Base-by-base conservation (phyloP, 208 protist genomes). In the Sergeia podlipaevii region DNA sequence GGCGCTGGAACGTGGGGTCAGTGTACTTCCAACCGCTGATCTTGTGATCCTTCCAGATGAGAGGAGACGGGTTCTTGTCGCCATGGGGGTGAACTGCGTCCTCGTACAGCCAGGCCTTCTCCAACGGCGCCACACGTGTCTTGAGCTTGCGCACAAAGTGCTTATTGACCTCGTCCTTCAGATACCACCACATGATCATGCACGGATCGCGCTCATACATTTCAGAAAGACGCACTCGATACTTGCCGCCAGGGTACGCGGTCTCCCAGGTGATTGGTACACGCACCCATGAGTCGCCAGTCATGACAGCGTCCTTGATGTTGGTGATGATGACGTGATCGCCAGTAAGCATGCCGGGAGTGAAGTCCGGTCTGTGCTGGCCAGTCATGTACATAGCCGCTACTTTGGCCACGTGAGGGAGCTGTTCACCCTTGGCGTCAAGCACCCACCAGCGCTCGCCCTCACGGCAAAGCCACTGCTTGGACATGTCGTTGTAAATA, bases 171-270 rank as follows among this genome's bases (percentile, higher is more conserved):
- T 96, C 86, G 58, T 93, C 84, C 62, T 91, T 91, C 6, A 96
- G 49, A 54, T 80, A 96, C 80, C 83, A 91, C 80, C 82, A 96
- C 83, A 96, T 91, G 28, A 96, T 70, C 89, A 96, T 96, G 73
- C 89, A 96, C 3, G 89, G 89, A 58, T 96, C 89, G 2, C 89
- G 85, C 63, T 96, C 84, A 70, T 93, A 96, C 89, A 96, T 93
- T 45, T 96, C 85, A 2, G 81, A 85, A 15, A 91, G 75, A 0
- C 89, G 84, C 46, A 96, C 77, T 32, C 89, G 85, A 56, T 96
- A 96, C 70, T 91, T 89, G 24, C 89, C 89, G 30, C 86, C 85
- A 2, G 89, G 89, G 76, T 96, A 96, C 21, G 81, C 82, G 27
- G 89, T 93, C 56, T 94, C 83, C 86, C 89, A 96, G 24, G 85